phyloP scores from a whole-genome alignment of 2,329 filamentous ascomycete genomes.

The Pyricularia grisea region DNA sequence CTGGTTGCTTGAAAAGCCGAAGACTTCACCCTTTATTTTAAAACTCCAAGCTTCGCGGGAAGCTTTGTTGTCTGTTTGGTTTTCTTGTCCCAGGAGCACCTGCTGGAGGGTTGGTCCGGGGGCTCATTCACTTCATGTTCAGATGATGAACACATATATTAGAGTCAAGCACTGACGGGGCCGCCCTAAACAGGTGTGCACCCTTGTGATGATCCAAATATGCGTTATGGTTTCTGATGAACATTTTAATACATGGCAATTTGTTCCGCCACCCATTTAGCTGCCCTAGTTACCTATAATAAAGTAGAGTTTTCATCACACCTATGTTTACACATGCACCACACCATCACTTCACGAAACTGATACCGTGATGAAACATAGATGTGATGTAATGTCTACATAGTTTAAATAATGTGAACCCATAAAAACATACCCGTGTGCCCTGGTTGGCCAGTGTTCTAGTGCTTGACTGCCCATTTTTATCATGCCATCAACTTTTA shows the following conservation, averaged over 20 bases:
- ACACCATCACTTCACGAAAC: too few relatives aligned
- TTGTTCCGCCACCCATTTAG: not conserved
- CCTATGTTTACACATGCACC: too few relatives aligned
- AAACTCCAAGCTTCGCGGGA: conserved; percentile 27
- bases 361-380: too few relatives aligned
- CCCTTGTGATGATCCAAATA: conserved; percentile 31
- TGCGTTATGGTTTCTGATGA: conserved; percentile 30
- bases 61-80: conserved; percentile 20
- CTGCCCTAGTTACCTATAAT: not conserved
- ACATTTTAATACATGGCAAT: conserved; percentile 12
- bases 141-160: conserved; percentile 89
- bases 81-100: conserved; percentile 6
- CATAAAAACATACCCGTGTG: too few relatives aligned
- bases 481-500: not conserved
- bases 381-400: too few relatives aligned
- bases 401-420: too few relatives aligned
- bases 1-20: conserved; percentile 17
- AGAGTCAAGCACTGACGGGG: conserved; percentile 96
- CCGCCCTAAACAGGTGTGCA: conserved; percentile 14
- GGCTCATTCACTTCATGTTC: conserved; percentile 47
- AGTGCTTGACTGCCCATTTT: not conserved
- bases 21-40: conserved; percentile 6
- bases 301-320: too few relatives aligned
- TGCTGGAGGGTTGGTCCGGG: conserved; percentile 9
- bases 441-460: not conserved